These are phyloP conservation scores for Xylogone sp. DNA, from an alignment of 2,329 filamentous ascomycete species.

Conservation along the genomic window DNA sequence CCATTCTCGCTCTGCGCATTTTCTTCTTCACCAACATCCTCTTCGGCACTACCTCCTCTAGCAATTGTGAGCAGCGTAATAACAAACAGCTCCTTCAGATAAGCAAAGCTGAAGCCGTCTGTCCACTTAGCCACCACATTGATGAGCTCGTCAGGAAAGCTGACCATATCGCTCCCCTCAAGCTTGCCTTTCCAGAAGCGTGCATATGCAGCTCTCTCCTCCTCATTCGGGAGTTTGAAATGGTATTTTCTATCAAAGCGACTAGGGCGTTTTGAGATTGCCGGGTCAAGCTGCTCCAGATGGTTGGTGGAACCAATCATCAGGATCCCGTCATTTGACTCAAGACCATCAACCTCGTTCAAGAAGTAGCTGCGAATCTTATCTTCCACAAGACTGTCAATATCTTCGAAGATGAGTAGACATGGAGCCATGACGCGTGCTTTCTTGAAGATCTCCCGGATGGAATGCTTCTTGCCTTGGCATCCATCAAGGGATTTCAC, in stretches of 20 bases:
- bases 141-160: conserved; percentile 56
- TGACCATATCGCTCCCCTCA: conserved; percentile 48
- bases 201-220: conserved; percentile 55
- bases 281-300: conserved; percentile 62
- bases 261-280: conserved; percentile 61
- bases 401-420: conserved; percentile 68
- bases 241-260: conserved; percentile 65
- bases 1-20: conserved; percentile 50
- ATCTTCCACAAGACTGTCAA: conserved; percentile 62
- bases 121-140: conserved; percentile 56
- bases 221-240: conserved; percentile 53
- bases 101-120: conserved; percentile 63
- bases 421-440: conserved; percentile 63
- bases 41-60: conserved; percentile 34
- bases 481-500: conserved; percentile 50
- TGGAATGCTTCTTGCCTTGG: conserved; percentile 49
- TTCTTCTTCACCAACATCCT: conserved; percentile 51
- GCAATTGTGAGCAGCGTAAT: conserved; percentile 56
- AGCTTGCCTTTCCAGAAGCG: conserved; percentile 60
- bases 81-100: conserved; percentile 66
- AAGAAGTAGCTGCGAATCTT: conserved; percentile 64
- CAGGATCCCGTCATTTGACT: conserved; percentile 67
- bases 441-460: conserved; percentile 52
- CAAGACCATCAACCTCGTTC: conserved; percentile 69
- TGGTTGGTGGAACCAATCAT: conserved; percentile 66